phyloP scores from a whole-genome alignment of 225 moss, liverwort and hornwort genomes.

The Anthoceros angustus region DNA sequence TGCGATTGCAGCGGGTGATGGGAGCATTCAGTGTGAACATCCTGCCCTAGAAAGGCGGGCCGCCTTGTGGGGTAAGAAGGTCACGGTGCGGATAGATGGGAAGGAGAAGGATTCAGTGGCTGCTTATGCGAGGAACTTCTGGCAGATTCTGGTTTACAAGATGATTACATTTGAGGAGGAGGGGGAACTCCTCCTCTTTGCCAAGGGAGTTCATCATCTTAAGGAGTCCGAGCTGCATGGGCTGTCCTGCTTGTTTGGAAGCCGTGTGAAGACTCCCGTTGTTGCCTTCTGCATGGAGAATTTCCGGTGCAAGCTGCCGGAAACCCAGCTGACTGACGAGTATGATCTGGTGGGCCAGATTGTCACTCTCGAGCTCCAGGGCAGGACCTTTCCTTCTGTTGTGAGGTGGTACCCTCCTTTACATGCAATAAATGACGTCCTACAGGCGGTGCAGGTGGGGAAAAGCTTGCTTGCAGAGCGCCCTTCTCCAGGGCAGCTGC shows the following conservation, averaged over 20 bases:
- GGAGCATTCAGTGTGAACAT: not conserved
- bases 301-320: slow-evolving; percentile 1
- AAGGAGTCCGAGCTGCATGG: not conserved
- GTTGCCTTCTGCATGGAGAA: not conserved
- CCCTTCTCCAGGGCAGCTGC: not conserved
- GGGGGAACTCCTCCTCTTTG: not conserved
- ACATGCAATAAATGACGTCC: not conserved
- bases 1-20: slow-evolving; percentile 1
- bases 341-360: not conserved
- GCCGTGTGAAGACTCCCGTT: not conserved
- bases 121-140: slow-evolving; percentile 1
- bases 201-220: not conserved
- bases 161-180: not conserved
- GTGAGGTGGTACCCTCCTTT: not conserved
- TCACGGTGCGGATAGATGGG: not conserved
- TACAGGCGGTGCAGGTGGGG: not conserved
- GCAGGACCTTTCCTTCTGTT: not conserved
- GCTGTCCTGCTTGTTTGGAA: not conserved
- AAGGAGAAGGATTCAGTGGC: not conserved
- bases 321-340: not conserved
- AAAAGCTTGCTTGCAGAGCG: not conserved
- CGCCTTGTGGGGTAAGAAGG: not conserved
- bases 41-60: not conserved
- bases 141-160: slow-evolving; percentile 1
- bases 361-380: not conserved